Conservation (phyloP, 176 grass and related monocot species). For the Ensete glaucum region DNA sequence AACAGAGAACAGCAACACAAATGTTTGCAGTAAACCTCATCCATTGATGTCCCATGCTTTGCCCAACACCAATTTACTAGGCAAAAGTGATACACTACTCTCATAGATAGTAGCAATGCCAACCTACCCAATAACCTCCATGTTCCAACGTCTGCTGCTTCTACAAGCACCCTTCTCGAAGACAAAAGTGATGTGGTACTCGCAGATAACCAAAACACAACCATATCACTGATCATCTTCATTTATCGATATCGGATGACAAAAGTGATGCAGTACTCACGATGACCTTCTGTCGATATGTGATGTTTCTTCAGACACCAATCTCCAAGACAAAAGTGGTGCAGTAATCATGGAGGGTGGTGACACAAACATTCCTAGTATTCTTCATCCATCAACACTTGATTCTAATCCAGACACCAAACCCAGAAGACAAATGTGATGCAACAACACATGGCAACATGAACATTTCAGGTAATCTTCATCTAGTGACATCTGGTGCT, state of each 20-base stretch:
- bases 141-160: not conserved
- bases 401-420: not conserved
- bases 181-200: not conserved
- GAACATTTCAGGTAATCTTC: constrained; percentile 1
- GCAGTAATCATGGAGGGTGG: not conserved
- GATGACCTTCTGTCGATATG: too few species aligned
- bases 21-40: not conserved
- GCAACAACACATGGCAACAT: not conserved
- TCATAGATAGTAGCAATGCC: not conserved
- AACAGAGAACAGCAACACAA: not conserved
- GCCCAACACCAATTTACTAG: not conserved
- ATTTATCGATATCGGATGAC: not conserved
- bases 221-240: not conserved
- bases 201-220: not conserved
- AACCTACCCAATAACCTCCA: not conserved
- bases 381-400: not conserved
- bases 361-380: not conserved
- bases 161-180: not conserved
- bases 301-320: too few species aligned
- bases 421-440: not conserved
- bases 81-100: not conserved
- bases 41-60: not conserved
- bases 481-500: not conserved
- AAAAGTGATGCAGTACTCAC: not conserved
- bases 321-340: not conserved